phyloP scores from a whole-genome alignment of 352 stramenopile species.

The Phytophthora palmivora region DNA sequence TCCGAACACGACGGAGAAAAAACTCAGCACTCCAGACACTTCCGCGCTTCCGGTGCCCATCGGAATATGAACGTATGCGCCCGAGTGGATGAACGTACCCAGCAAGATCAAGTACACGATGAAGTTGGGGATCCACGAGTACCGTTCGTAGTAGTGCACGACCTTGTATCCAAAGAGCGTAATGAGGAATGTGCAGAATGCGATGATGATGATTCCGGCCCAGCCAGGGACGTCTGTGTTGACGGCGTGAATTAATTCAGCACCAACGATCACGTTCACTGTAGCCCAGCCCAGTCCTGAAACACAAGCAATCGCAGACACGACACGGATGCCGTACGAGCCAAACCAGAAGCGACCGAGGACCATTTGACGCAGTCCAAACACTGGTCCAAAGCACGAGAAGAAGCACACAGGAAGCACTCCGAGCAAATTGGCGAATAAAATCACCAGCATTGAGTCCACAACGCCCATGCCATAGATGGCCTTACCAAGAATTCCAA shows the following conservation, averaged over 20 bases:
- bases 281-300: constrained; percentile 48
- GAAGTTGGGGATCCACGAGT: constrained; percentile 52
- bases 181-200: constrained; percentile 46
- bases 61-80: constrained; percentile 49
- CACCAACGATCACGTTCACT: constrained; percentile 53
- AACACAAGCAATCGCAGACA: constrained; percentile 31
- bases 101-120: constrained; percentile 53
- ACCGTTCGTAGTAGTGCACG: constrained; percentile 56
- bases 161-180: constrained; percentile 58
- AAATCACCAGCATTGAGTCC: constrained; percentile 32
- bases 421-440: constrained; percentile 31
- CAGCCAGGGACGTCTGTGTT: constrained; percentile 45
- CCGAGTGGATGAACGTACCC: constrained; percentile 42
- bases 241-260: constrained; percentile 47
- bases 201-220: constrained; percentile 54
- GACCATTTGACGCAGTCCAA: constrained; percentile 32
- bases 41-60: constrained; percentile 45
- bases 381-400: constrained; percentile 25
- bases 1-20: constrained; percentile 44
- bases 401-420: constrained; percentile 22
- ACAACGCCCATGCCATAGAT: constrained; percentile 31
- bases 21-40: constrained; percentile 44
- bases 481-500: constrained; percentile 25
- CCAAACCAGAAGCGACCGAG: constrained; percentile 34
- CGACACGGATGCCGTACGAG: constrained; percentile 24